phyloP scores from a whole-genome alignment of 2,329 filamentous ascomycete genomes.

The Fusarium vanettenii region DNA sequence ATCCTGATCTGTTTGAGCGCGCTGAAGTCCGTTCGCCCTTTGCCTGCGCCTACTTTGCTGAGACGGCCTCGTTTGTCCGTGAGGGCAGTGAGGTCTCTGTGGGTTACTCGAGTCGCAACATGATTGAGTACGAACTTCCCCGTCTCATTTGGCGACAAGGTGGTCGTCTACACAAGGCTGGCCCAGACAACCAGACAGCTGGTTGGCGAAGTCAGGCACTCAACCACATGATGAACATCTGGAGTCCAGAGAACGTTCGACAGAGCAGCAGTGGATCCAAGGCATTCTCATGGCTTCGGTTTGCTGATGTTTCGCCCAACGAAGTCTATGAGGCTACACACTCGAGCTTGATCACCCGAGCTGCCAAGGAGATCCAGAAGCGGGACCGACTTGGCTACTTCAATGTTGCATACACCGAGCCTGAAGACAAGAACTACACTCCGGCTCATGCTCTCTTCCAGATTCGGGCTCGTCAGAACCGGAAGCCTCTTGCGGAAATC shows the following conservation, averaged over 20 bases:
- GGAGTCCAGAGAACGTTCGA: constrained; percentile 81
- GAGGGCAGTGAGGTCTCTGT: constrained; percentile 85
- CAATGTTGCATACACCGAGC: constrained; percentile 77
- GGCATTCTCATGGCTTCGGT: constrained; percentile 90
- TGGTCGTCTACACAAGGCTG: constrained; percentile 79
- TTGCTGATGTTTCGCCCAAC: constrained; percentile 79
- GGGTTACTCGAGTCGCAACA: constrained; percentile 86
- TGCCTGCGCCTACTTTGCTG: constrained; percentile 86
- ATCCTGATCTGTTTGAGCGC: constrained; percentile 95
- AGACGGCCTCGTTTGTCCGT: constrained; percentile 93
- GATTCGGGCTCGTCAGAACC: constrained; percentile 77
- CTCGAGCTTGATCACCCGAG: constrained; percentile 78
- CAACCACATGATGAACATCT: constrained; percentile 88
- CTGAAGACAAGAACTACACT: constrained; percentile 69
- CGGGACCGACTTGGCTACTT: constrained; percentile 73
- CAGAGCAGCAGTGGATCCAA: constrained; percentile 70
- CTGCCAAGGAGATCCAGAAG: constrained; percentile 68
- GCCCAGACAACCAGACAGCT: constrained; percentile 77
- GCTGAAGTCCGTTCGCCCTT: constrained; percentile 91
- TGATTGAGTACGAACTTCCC: constrained; percentile 87
- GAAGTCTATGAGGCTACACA: constrained; percentile 80
- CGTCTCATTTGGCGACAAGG: constrained; percentile 83
- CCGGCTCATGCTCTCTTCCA: constrained; percentile 85
- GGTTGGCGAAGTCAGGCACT: constrained; percentile 86
- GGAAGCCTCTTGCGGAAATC: constrained; percentile 74